Percentiles rank a stretch among this genome's conserved stretches.
Conservation (phyloP, 176 grass and related monocot species). For the Elymus sibiricus region DNA sequence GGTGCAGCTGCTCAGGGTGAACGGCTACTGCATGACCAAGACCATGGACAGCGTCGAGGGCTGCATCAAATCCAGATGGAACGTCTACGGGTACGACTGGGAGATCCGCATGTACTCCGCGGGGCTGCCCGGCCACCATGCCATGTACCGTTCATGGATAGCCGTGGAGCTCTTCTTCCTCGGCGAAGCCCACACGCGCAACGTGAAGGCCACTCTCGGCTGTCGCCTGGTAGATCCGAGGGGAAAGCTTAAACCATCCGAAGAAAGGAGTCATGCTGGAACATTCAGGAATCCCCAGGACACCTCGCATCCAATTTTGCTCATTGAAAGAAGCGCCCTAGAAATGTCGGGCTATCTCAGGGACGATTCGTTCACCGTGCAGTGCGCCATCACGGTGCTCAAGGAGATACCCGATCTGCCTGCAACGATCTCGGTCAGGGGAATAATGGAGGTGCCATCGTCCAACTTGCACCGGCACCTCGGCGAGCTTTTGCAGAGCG, state of each 20-base stretch:
- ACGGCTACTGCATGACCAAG: not conserved
- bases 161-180: not conserved
- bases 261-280: not conserved
- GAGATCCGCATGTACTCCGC: not conserved
- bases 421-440: not conserved
- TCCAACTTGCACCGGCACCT: not conserved
- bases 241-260: not conserved
- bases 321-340: not conserved
- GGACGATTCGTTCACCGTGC: not conserved
- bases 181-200: not conserved
- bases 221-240: not conserved
- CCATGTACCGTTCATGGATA: not conserved
- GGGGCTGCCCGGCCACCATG: not conserved
- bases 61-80: not conserved
- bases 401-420: not conserved
- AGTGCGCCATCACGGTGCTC: not conserved
- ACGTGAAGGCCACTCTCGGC: not conserved
- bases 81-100: not conserved
- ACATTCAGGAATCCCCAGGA: not conserved
- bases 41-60: not conserved
- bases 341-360: not conserved
- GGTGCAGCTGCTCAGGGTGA: not conserved
- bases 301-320: not conserved
- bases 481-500: too few relatives aligned
- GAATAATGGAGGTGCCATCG: not conserved